Conservation (phyloP, 129 eudicot genomes). For the Ambrosia trifida region DNA sequence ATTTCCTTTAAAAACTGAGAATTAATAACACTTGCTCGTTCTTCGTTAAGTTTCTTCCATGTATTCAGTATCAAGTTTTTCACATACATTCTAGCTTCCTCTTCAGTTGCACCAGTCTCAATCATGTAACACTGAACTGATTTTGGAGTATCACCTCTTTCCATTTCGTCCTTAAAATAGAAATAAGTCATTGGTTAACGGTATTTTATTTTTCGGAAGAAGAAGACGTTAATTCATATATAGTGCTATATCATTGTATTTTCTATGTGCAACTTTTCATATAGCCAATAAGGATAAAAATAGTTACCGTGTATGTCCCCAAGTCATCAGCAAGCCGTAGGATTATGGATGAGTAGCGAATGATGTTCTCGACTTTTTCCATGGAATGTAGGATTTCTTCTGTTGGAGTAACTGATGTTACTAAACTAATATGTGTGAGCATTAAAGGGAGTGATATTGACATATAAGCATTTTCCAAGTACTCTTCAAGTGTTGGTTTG, state of each 20-base stretch:
- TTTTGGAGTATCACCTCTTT: slow-evolving; percentile 39
- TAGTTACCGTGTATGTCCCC: slow-evolving; percentile 32
- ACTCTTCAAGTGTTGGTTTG: slow-evolving; percentile 46
- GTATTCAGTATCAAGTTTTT: slow-evolving; percentile 21
- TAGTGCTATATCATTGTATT: too few species aligned
- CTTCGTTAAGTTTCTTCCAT: slow-evolving; percentile 40
- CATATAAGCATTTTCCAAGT: slow-evolving; percentile 41
- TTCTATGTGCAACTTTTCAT: too few species aligned
- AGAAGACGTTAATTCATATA: background rate
- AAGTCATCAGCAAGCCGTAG: slow-evolving; percentile 11
- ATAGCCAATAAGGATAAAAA: background rate
- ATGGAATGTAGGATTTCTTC: slow-evolving; percentile 28
- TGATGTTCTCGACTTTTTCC: slow-evolving; percentile 22
- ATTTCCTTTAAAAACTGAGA: slow-evolving; percentile 21
- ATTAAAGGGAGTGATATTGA: slow-evolving; percentile 36
- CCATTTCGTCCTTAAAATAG: slow-evolving; percentile 12
- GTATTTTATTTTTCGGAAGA: background rate
- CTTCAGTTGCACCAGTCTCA: slow-evolving; percentile 33
- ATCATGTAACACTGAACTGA: slow-evolving; percentile 36
- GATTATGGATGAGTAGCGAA: background rate
- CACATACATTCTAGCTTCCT: slow-evolving; percentile 32
- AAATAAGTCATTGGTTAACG: background rate
- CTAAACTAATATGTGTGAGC: slow-evolving; percentile 20
- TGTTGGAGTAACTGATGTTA: slow-evolving; percentile 1
- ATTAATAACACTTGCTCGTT: slow-evolving; percentile 3